These are phyloP conservation scores for Cladosporium sp. DNA, from an alignment of 2,329 filamentous ascomycete genomes.

Conservation along the genomic window DNA sequence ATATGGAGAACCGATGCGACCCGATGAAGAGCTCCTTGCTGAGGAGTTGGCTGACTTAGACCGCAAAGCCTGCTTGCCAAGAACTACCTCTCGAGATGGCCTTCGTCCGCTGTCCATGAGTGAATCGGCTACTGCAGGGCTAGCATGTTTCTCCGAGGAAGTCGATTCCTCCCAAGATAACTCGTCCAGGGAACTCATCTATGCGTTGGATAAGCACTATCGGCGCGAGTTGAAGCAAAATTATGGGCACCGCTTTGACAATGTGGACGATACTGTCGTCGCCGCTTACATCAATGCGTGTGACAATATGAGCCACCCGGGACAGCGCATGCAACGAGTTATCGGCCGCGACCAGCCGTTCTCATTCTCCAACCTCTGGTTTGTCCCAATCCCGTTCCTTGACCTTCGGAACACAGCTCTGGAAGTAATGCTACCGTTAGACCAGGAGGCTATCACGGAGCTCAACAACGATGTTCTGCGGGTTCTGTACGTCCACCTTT, in stretches of 20 bases:
- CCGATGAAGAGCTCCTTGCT: too few species aligned
- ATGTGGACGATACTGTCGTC: neutral
- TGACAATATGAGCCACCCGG: neutral
- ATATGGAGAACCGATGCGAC: too few species aligned
- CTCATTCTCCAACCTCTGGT: neutral
- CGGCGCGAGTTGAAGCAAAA: neutral
- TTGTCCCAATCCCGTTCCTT: neutral
- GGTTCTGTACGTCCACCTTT: neutral
- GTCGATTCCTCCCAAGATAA: neutral
- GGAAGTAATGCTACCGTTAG: neutral
- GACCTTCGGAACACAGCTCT: neutral
- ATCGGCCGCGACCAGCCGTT: neutral
- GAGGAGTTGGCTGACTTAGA: too few species aligned
- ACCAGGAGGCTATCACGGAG: neutral
- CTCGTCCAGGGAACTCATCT: neutral
- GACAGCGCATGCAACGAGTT: neutral
- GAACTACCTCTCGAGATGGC: neutral
- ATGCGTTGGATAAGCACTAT: neutral
- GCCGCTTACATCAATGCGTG: neutral
- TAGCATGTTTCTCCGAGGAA: neutral
- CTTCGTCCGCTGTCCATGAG: neutral
- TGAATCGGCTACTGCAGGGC: too few species aligned
- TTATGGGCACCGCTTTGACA: neutral
- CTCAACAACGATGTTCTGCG: conserved; percentile 7
- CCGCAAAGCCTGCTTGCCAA: too few species aligned